Evolutionary conservation across 768 basidiomycete genomes (phyloP), one percentile per base, ranked within the genome.

Genomic region (Lyophyllum atratum): DNA sequence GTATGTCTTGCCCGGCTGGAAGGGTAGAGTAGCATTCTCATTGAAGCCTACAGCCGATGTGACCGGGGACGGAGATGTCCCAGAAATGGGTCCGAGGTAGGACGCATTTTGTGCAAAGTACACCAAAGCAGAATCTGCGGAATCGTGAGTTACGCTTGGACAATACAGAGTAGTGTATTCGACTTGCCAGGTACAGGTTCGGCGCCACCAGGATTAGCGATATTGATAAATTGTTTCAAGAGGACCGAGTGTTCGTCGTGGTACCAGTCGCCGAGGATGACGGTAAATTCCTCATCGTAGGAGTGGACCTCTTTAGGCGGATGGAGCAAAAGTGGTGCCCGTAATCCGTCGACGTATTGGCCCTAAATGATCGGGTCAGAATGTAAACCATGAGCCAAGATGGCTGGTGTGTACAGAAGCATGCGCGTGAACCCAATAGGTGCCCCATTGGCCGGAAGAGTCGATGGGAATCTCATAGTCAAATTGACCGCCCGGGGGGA

Each of bases 181-280:
- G 12, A 63, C 76, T 55, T 59, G 87, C 92, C 80, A n/a, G 94
- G 94, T 14, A 96, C 81, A 21, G 95, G 95, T 67, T 98, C 95
- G 0, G 86, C 86, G 19, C 94, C 95, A 22, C 81, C 83, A 0
- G 95, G 95, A 70, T 96, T 90, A 8, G 80, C 74, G 40, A 85
- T 78, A 66, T 71, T 87, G 68, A 94, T 73, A 71, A 93, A 95
- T 31, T 82, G 70, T 24, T 85, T 69, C 50, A 91, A 49, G 31
- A 96, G 81, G 9, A 71, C 76, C 1, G 72, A 46, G 58, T 93
- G 90, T 68, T 92, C 78, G 6, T 86, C 69, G 67, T 97, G 93
- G 67, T 98, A 98, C 95, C 96, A 98, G 70, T 98, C 95, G 5
- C 86, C 83, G 1, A 98, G 76, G 56, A 94, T 68, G 61, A 98